Evolutionary conservation across 2,329 filamentous ascomycete genomes (phyloP), one percentile per base, ranked within the genome.

Genomic region (Atkinsonella hypoxylon): DNA sequence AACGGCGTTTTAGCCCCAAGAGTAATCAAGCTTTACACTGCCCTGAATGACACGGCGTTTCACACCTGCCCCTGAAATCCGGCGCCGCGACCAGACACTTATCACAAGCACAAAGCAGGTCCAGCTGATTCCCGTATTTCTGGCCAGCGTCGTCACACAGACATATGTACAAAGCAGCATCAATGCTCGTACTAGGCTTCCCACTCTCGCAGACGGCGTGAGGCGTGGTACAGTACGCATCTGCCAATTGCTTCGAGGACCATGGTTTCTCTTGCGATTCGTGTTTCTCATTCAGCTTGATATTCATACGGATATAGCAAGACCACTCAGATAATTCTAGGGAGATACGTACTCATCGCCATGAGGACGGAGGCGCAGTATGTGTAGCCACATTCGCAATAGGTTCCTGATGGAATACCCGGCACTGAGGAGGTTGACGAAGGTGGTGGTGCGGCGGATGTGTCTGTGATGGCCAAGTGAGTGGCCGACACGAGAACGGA

Each of bases 341-440:
- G 12, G 26, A 26, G 26, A 10, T 2, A 55, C 61, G 45, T 59
- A 67, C 66, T 59, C 66, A 69, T 69, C 1, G 49, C 57, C 58
- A 64, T 61, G 18, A 70, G 59, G 12, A 70, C 67, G 1, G 64
- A 60, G 10, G 67, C 66, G 52, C 68, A 70, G 51, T 70, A 70
- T 3, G 68, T 70, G 49, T 69, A 70, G 50, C 68, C 68, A 53
- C 68, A 70, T 52, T 70, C 64, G 55, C 68, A 70, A 48, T 64
- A 63, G 15, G 67, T 56, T 2, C 61, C 66, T 60, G 60, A n/a
- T 62, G 58, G 12, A 50, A 42, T 5, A 49, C 48, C 40, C 5
- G 57, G 56, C 41, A 38, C 48, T 4, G 54, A 17, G 6, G 51
- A 26, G 8, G 46, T 45, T 7, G 50, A 49, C 22, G 50, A 41